phyloP scores from a whole-genome alignment of 2,329 filamentous ascomycete species.

The Endoconidiophora polonica region DNA sequence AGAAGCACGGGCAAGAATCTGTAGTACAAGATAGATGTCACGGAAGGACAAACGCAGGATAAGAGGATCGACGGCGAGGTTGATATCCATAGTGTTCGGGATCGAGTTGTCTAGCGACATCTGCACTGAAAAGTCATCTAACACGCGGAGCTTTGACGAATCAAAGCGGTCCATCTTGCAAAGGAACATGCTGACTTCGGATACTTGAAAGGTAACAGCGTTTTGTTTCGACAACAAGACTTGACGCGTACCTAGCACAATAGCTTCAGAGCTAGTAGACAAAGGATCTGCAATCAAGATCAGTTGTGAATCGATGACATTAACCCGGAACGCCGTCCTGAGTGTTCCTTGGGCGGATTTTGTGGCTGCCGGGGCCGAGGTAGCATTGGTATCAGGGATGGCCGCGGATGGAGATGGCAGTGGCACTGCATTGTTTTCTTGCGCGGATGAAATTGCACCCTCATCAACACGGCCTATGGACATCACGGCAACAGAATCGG shows the following conservation, averaged over 20 bases:
- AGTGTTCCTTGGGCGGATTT: constrained; percentile 27
- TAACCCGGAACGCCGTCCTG: constrained; percentile 74
- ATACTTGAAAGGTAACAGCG: constrained; percentile 81
- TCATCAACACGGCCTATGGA: too few relatives aligned
- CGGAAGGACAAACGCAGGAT: constrained; percentile 79
- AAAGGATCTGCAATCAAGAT: constrained; percentile 92
- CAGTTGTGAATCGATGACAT: constrained; percentile 89
- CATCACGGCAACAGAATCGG: constrained; percentile 30
- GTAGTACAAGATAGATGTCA: constrained; percentile 84
- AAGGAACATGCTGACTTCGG: constrained; percentile 92
- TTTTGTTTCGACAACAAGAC: constrained; percentile 86
- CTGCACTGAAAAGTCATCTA: constrained; percentile 91
- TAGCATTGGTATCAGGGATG: too few relatives aligned
- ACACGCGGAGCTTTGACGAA: constrained; percentile 70
- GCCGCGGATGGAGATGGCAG: not conserved
- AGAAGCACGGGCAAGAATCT: constrained; percentile 80
- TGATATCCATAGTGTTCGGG: constrained; percentile 55
- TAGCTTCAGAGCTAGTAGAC: constrained; percentile 79
- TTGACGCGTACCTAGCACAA: constrained; percentile 88
- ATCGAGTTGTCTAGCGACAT: constrained; percentile 64
- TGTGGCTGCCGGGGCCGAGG: not conserved
- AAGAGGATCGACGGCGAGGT: constrained; percentile 77
- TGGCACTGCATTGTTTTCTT: not conserved
- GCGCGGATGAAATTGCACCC: too few relatives aligned
- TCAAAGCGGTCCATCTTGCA: constrained; percentile 98